Conservation (phyloP, 208 protist species). For the Wallacemonas collosoma region DNA sequence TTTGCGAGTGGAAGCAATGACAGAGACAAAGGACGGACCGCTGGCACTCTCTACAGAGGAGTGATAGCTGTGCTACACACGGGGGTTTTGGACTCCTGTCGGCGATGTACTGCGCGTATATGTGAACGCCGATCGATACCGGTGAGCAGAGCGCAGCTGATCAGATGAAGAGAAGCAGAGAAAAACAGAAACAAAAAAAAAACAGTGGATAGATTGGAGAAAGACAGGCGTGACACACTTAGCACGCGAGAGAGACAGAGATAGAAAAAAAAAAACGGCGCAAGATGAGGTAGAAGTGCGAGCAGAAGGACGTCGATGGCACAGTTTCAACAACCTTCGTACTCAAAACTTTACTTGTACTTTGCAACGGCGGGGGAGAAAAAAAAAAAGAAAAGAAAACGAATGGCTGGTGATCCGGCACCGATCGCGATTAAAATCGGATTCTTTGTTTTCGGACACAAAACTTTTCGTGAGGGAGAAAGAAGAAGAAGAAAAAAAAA, state of each 20-base stretch:
- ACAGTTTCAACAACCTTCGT: background rate
- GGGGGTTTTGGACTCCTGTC: too few species aligned
- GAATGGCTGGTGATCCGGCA: background rate
- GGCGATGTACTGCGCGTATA: too few species aligned
- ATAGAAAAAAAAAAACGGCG: background rate
- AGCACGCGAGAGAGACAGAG: background rate
- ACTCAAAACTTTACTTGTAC: slow-evolving; percentile 8
- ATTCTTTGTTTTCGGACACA: slow-evolving; percentile 5
- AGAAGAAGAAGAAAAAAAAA: slow-evolving; percentile 11
- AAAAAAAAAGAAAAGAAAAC: slow-evolving; percentile 4
- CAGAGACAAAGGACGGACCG: slow-evolving; percentile 5
- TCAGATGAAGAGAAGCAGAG: background rate
- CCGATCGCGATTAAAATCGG: background rate
- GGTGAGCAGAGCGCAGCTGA: background rate
- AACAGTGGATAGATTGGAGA: slow-evolving; percentile 18
- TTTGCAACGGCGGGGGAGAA: background rate
- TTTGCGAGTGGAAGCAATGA: background rate
- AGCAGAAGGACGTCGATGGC: background rate
- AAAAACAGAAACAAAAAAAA: slow-evolving; percentile 11
- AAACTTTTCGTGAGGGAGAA: background rate
- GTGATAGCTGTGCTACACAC: background rate
- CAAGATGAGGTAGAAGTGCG: background rate
- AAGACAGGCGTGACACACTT: background rate
- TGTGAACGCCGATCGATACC: too few species aligned
- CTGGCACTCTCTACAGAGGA: background rate